These are phyloP conservation scores for Plasmodiophora brassicae DNA, from an alignment of 208 protist genomes.

Conservation along the genomic window DNA sequence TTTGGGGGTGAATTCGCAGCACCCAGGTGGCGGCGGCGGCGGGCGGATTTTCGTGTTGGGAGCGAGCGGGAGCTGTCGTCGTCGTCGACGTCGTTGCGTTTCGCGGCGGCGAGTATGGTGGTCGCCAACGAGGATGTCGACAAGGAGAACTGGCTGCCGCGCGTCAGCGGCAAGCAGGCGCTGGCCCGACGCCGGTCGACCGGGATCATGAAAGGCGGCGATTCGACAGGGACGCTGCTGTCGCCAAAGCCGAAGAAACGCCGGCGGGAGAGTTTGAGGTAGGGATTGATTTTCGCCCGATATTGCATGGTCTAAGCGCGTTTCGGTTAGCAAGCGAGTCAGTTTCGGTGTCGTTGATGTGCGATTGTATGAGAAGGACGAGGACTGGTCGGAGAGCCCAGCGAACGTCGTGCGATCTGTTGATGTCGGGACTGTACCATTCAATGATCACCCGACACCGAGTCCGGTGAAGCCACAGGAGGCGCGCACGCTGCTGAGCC, in stretches of 20 bases:
- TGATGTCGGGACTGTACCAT: slow-evolving; percentile 8
- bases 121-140: too few relatives aligned
- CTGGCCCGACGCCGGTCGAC: neutral
- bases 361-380: neutral
- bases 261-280: neutral
- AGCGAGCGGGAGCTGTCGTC: neutral
- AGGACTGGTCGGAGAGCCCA: slow-evolving; percentile 1
- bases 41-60: neutral
- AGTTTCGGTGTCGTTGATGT: neutral
- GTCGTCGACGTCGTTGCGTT: neutral
- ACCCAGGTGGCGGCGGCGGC: too few relatives aligned
- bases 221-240: neutral
- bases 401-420: neutral
- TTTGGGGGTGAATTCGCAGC: too few relatives aligned
- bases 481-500: neutral
- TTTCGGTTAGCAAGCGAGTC: neutral
- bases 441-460: neutral
- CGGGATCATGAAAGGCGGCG: slow-evolving; percentile 19
- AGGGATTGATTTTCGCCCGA: neutral
- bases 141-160: slow-evolving; percentile 26
- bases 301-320: neutral
- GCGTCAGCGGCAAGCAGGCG: neutral
- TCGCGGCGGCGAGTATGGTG: too few relatives aligned
- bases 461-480: neutral
- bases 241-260: slow-evolving; percentile 10